Evolutionary conservation across 768 basidiomycete species (phyloP).

Genomic region (Tylopilus sp.): DNA sequence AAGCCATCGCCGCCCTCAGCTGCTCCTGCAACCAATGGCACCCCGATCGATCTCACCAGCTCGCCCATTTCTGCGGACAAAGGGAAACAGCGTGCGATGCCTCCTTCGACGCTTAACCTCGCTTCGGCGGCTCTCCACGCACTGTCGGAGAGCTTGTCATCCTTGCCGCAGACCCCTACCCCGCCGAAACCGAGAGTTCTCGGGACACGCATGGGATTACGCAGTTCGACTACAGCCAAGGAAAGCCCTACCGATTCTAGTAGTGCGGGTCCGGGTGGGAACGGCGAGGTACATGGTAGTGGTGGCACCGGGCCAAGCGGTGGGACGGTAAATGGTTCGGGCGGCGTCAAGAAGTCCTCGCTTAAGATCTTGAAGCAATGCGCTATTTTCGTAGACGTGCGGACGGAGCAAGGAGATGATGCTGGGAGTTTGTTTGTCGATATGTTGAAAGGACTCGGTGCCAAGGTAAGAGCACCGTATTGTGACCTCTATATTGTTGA

Average conservation of each 20-base stretch:
- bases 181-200: constrained; percentile 29
- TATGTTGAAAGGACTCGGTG: constrained; percentile 77
- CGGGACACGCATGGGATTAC: constrained; percentile 50
- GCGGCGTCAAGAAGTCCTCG: constrained; percentile 28
- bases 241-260: constrained; percentile 31
- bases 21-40: constrained; percentile 5
- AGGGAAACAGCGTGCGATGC: constrained; percentile 18
- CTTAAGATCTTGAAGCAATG: constrained; percentile 68
- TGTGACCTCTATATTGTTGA: not conserved
- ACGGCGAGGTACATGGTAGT: constrained; percentile 17
- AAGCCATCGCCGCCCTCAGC: constrained; percentile 6
- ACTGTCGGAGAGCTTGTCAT: constrained; percentile 60
- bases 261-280: constrained; percentile 25
- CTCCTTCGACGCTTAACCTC: constrained; percentile 22
- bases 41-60: constrained; percentile 12
- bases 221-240: constrained; percentile 35
- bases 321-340: constrained; percentile 18
- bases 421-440: constrained; percentile 79
- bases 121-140: constrained; percentile 48
- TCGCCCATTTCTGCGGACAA: constrained; percentile 19
- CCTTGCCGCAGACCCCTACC: constrained; percentile 41
- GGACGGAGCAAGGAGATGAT: constrained; percentile 71
- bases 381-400: constrained; percentile 81
- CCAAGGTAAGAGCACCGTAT: constrained; percentile 51
- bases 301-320: constrained; percentile 15